A percentile compares a stretch with the other conserved stretches of the same genome.
Evolutionary conservation across 2,329 filamentous ascomycete species (phyloP).

Genomic region (Tolypocladium album): DNA sequence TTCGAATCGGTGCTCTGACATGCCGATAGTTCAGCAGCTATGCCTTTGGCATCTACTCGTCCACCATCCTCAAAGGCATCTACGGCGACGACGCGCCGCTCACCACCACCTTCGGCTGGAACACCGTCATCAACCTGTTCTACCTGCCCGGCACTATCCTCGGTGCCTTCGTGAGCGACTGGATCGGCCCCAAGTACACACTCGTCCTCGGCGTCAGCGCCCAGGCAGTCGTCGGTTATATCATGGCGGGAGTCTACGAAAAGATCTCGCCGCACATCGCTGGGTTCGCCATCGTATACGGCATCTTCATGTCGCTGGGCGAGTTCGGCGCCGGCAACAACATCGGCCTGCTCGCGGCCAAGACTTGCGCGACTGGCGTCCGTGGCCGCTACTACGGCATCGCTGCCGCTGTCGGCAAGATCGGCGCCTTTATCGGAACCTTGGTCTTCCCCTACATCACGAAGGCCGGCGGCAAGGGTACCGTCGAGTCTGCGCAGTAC

Average conservation of each 20-base stretch:
- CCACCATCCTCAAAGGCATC: constrained; percentile 58
- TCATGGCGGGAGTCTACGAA: constrained; percentile 74
- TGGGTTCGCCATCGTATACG: constrained; percentile 25
- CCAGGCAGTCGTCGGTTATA: constrained; percentile 74
- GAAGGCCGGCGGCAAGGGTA: constrained; percentile 43
- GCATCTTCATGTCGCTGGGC: constrained; percentile 26
- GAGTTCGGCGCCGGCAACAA: constrained; percentile 78
- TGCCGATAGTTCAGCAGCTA: constrained; percentile 58
- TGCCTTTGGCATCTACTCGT: constrained; percentile 77
- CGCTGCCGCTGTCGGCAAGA: constrained; percentile 63
- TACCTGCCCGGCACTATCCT: constrained; percentile 75
- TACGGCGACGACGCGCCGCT: constrained; percentile 49
- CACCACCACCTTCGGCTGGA: constrained; percentile 79
- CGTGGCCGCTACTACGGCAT: constrained; percentile 64
- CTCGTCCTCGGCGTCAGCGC: constrained; percentile 58
- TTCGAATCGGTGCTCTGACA: not conserved
- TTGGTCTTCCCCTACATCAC: constrained; percentile 68
- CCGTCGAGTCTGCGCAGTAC: constrained; percentile 59
- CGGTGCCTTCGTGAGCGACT: constrained; percentile 69
- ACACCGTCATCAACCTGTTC: constrained; percentile 78
- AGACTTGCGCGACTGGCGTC: constrained; percentile 82
- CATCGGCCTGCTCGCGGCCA: constrained; percentile 77
- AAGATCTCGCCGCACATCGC: constrained; percentile 47
- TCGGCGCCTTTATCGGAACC: constrained; percentile 76
- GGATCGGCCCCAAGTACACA: constrained; percentile 66